Evolutionary conservation across 2,329 filamentous ascomycete genomes (phyloP).

Genomic region (Mycogone perniciosa): DNA sequence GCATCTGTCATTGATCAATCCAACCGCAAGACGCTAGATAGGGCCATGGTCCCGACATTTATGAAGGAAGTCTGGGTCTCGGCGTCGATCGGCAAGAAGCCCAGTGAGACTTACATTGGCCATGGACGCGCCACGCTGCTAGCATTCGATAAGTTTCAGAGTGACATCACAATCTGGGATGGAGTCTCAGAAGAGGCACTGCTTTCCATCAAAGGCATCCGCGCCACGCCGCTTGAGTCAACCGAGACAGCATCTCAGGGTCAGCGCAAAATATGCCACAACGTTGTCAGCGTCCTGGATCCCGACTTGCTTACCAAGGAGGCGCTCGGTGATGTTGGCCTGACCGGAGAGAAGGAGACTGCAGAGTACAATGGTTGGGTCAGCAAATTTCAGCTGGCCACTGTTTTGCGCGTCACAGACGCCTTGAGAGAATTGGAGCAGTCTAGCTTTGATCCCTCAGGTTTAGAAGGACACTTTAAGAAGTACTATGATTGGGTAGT

Average conservation of each 20-base stretch:
- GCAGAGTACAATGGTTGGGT: not conserved
- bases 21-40: not conserved
- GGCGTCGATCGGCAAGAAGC: not conserved
- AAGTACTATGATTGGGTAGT: conserved; percentile 10
- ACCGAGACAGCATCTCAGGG: not conserved
- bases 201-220: conserved; percentile 1
- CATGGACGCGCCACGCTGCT: conserved; percentile 1
- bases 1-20: conserved; percentile 2
- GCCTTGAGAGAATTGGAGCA: not conserved
- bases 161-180: conserved; percentile 4
- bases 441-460: not conserved
- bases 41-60: conserved; percentile 7
- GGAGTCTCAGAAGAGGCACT: not conserved
- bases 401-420: not conserved
- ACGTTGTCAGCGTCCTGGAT: not conserved
- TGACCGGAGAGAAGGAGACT: not conserved
- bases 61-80: conserved; percentile 9
- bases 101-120: conserved; percentile 2
- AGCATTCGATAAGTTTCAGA: conserved; percentile 7
- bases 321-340: not conserved
- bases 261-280: conserved; percentile 1
- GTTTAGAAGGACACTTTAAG: conserved; percentile 3
- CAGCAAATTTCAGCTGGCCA: not conserved
- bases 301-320: not conserved
- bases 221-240: conserved; percentile 2